Evolutionary conservation across 1,284 basidiomycete species (phyloP), one percentile per base, ranked within the genome.

Genomic region (Moesziomyces parantarcticus): DNA sequence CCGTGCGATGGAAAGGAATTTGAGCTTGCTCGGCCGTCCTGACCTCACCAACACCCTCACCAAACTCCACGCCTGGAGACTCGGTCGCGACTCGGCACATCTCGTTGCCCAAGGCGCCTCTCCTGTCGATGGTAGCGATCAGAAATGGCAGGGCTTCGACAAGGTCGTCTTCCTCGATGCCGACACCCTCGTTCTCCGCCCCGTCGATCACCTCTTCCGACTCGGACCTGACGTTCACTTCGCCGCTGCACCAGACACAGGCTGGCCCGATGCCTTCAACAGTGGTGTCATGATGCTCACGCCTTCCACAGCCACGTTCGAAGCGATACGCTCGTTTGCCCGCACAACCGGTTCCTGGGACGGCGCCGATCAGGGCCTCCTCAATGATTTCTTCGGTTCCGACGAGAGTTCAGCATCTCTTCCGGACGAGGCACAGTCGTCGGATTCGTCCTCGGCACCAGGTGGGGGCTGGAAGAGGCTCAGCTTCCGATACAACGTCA

Each of bases 201-300:
- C 75, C 11, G 52, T 80, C 42, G 63, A 76, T 16, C 79, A 79
- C 49, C 76, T 80, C 36, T 80, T 80, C 65, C 41, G 46, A 13
- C 56, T 77, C 1, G 36, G 29, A 1, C 26, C 34, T n/a, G 76
- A n/a, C 26, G 55, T 73, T 7, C 58, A 55, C 39, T 85, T 88
- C 74, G 91, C 94, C 43, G 96, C 96, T 11, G 92, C 90, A 18
- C 93, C 96, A 6, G 96, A 99, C 84, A 92, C 93, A 29, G 96
- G 96, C 74, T 99, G 96, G 96, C 96, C 96, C 41, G 96, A 99
- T 84, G 94, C 96, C 64, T 98, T 99, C 87, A 99, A 98, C 84
- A 96, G 94, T 23, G 96, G 96, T 42, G 90, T 98, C 47, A 89
- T 99, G 86, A 92, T 97, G 57, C 85, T 95, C 47, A 88, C 88